Evolutionary conservation across 1,284 basidiomycete species (phyloP).

Genomic region (Vanrija sp.): DNA sequence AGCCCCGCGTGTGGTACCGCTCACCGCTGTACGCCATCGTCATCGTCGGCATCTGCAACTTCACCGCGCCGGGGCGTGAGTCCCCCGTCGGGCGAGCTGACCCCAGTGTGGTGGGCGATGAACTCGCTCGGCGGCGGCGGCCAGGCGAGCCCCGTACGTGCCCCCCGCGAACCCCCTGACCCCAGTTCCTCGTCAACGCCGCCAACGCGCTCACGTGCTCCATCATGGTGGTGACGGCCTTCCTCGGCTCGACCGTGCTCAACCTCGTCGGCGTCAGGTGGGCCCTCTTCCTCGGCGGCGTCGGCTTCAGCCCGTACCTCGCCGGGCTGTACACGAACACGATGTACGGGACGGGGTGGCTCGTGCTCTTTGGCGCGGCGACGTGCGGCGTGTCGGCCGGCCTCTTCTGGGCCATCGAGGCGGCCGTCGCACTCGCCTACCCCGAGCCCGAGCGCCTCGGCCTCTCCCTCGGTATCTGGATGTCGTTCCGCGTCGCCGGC

Average conservation of each 20-base stretch:
- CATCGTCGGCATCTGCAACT: slow-evolving; percentile 13
- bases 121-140: slow-evolving; percentile 39
- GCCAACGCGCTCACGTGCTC: slow-evolving; percentile 37
- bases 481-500: slow-evolving; percentile 27
- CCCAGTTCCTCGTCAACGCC: slow-evolving; percentile 32
- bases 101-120: slow-evolving; percentile 38
- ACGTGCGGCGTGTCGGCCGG: slow-evolving; percentile 33
- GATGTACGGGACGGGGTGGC: slow-evolving; percentile 21
- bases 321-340: slow-evolving; percentile 36
- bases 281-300: not conserved
- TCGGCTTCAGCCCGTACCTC: slow-evolving; percentile 31
- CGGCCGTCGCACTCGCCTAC: slow-evolving; percentile 31
- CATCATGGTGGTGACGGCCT: slow-evolving; percentile 16
- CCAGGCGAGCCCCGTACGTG: slow-evolving; percentile 3
- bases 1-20: not conserved
- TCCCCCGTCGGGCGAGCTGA: not conserved
- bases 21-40: not conserved
- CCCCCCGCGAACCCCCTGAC: too few relatives aligned
- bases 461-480: slow-evolving; percentile 35
- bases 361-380: slow-evolving; percentile 29
- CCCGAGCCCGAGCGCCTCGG: slow-evolving; percentile 28
- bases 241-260: not conserved
- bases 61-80: slow-evolving; percentile 9
- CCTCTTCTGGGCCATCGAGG: slow-evolving; percentile 30
- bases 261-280: not conserved